Percentiles rank a stretch among this genome's conserved stretches.
These are phyloP conservation scores for Podospora fimiseda DNA, from an alignment of 495 filamentous ascomycete species.

Conservation along the genomic window DNA sequence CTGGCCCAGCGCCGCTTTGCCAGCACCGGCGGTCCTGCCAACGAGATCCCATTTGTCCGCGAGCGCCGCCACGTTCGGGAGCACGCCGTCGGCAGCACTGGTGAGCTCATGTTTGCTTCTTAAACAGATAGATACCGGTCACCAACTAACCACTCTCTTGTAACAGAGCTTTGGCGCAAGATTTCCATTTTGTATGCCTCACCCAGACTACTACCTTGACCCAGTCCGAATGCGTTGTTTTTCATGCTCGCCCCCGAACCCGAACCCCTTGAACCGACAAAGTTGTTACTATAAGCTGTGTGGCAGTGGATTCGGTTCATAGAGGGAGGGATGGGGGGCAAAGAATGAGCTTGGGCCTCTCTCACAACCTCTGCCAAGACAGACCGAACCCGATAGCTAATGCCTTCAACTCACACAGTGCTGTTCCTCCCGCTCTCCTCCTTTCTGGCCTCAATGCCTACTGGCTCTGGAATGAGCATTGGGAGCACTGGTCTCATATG, in stretches of 20 bases:
- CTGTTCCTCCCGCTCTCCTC: conserved; percentile 61
- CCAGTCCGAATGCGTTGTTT: conserved; percentile 23
- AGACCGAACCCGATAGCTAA: conserved; percentile 6
- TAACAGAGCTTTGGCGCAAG: conserved; percentile 84
- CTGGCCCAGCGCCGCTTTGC: conserved; percentile 63
- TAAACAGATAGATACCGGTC: too few species aligned
- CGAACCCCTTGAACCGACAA: not conserved
- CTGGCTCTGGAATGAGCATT: conserved; percentile 86
- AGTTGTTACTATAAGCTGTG: too few species aligned
- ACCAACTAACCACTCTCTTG: not conserved
- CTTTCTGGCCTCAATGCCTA: conserved; percentile 73
- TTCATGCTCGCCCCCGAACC: conserved; percentile 6
- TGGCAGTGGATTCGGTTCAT: too few species aligned
- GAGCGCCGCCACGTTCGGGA: conserved; percentile 79
- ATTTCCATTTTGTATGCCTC: conserved; percentile 78
- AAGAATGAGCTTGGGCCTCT: too few species aligned
- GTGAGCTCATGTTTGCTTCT: conserved; percentile 41
- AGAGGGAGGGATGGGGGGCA: too few species aligned
- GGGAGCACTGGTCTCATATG: conserved; percentile 88
- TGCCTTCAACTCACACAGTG: conserved; percentile 39
- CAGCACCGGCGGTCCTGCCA: conserved; percentile 47
- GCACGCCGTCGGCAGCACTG: conserved; percentile 72
- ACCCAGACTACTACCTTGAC: not conserved
- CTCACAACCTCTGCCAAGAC: conserved; percentile 7
- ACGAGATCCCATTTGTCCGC: conserved; percentile 82